These are phyloP conservation scores for Pseudoturritis turrita DNA, from an alignment of 345 rosid genomes.

Conservation along the genomic window DNA sequence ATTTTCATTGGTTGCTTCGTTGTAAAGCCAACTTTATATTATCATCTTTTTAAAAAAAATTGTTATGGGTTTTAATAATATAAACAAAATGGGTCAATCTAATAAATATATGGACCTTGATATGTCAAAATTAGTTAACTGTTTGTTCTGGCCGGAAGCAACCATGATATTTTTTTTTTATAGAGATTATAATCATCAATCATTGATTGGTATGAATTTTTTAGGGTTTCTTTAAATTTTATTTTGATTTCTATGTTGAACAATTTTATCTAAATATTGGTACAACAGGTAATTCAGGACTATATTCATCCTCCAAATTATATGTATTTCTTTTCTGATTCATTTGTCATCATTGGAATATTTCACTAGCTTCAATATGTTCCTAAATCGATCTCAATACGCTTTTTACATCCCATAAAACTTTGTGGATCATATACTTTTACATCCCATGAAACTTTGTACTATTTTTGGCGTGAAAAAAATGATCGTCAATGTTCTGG, in stretches of 20 bases:
- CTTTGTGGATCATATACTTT: too few relatives aligned
- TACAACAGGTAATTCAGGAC: not conserved
- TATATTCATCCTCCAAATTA: not conserved
- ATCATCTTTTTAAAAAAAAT: not conserved
- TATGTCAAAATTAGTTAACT: constrained; percentile 17
- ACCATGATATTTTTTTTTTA: not conserved
- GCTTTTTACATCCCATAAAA: too few relatives aligned
- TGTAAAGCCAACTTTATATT: constrained; percentile 28
- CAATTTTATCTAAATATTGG: not conserved
- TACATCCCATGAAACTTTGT: not conserved
- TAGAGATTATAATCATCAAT: not conserved
- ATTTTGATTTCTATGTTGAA: not conserved
- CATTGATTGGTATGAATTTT: not conserved
- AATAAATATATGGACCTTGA: constrained; percentile 25
- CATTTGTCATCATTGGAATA: not conserved
- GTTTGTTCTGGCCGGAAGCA: constrained; percentile 8
- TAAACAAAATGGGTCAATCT: constrained; percentile 25
- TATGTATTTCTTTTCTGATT: not conserved
- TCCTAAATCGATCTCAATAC: not conserved
- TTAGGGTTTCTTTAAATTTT: not conserved
- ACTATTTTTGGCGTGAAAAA: not conserved
- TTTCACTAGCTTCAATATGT: not conserved
- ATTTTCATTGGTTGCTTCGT: constrained; percentile 32
- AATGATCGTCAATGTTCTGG: not conserved
- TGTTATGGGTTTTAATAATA: not conserved